A percentile compares a stretch with the other conserved stretches of the same genome.
phyloP scores from a whole-genome alignment of 176 grass and related monocot species.

The Cenchrus purpureus region DNA sequence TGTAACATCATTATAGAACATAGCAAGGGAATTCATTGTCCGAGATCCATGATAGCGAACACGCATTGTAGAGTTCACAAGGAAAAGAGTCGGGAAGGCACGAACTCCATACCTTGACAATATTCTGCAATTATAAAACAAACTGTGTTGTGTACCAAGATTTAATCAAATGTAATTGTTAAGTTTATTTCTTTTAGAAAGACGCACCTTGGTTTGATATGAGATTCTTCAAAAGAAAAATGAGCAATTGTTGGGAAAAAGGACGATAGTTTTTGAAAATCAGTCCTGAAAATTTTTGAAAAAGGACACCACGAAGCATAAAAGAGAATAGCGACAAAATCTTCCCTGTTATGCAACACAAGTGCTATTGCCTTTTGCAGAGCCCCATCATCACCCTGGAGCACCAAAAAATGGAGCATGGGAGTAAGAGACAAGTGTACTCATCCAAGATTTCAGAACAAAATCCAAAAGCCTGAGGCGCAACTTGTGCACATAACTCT shows the following conservation, averaged over 20 bases:
- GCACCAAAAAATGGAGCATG: constrained; percentile 21
- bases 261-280: constrained; percentile 67
- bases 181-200: constrained; percentile 10
- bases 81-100: constrained; percentile 79
- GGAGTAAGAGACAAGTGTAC: background rate
- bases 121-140: constrained; percentile 62
- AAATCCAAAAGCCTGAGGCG: background rate
- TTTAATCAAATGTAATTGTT: background rate
- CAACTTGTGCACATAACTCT: background rate
- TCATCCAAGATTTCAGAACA: background rate
- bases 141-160: background rate
- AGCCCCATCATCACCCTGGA: constrained; percentile 64
- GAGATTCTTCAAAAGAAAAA: constrained; percentile 92
- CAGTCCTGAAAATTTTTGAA: constrained; percentile 74
- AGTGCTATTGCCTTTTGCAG: constrained; percentile 72
- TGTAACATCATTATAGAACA: constrained; percentile 85
- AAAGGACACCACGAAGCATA: constrained; percentile 99
- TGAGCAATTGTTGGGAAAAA: constrained; percentile 70
- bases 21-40: constrained; percentile 63
- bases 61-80: constrained; percentile 77
- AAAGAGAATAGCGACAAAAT: constrained; percentile 82
- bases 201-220: constrained; percentile 75
- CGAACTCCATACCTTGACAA: constrained; percentile 85
- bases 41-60: constrained; percentile 80
- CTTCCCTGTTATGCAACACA: constrained; percentile 66